phyloP scores from a whole-genome alignment of 257 asterid species.

The Leptodermis oblonga region DNA sequence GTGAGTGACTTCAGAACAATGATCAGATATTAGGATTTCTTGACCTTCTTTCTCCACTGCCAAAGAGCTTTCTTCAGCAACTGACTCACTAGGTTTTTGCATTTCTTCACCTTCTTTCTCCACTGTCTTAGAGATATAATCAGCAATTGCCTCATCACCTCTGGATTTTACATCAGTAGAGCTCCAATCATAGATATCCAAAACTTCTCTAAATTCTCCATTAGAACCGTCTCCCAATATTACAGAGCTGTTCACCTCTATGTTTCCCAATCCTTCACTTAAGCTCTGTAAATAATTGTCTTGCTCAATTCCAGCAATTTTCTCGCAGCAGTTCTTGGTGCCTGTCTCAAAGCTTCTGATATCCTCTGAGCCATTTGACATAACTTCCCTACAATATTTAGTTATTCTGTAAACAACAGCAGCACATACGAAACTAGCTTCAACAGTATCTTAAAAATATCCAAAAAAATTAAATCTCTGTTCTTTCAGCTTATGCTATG shows the following conservation, averaged over 20 bases:
- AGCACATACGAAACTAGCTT: not conserved
- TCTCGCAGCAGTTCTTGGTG: conserved; percentile 4
- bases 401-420: conserved; percentile 11
- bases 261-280: conserved; percentile 21
- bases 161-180: not conserved
- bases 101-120: not conserved
- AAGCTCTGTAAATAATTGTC: conserved; percentile 1
- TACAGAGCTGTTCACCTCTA: conserved; percentile 13
- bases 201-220: conserved; percentile 9
- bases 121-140: not conserved
- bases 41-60: not conserved
- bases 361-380: conserved; percentile 19
- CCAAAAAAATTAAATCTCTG: not conserved
- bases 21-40: not conserved
- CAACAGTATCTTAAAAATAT: not conserved
- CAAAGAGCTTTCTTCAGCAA: not conserved
- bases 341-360: conserved; percentile 15
- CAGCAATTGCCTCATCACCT: not conserved
- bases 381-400: conserved; percentile 39
- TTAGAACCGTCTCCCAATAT: conserved; percentile 11
- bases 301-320: conserved; percentile 16
- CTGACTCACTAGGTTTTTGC: not conserved
- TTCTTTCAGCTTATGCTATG: not conserved
- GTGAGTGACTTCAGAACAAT: not conserved
- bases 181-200: conserved; percentile 13